These are phyloP conservation scores for Colletotrichum orbiculare DNA, from an alignment of 2,329 filamentous ascomycete species.

Conservation along the genomic window DNA sequence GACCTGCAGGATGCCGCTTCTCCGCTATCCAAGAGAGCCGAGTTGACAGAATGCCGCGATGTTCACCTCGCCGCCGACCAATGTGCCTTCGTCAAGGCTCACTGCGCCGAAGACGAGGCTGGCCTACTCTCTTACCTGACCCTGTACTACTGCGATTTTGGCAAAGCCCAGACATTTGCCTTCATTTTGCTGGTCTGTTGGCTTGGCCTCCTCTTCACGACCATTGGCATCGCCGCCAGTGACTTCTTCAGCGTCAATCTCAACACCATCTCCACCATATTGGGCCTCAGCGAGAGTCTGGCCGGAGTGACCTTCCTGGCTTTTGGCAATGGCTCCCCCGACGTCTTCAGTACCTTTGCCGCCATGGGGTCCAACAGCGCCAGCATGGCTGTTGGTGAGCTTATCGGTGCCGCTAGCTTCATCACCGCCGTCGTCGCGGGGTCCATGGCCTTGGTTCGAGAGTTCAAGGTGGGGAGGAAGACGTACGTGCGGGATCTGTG, in stretches of 20 bases:
- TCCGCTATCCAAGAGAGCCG: slow-evolving; percentile 43
- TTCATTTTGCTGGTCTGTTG: slow-evolving; percentile 83
- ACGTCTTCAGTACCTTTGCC: slow-evolving; percentile 98
- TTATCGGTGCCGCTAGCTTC: slow-evolving; percentile 94
- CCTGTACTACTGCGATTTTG: slow-evolving; percentile 88
- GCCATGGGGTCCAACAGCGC: slow-evolving; percentile 97
- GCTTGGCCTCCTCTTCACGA: slow-evolving; percentile 92
- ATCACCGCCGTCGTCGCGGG: slow-evolving; percentile 97
- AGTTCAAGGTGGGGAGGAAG: slow-evolving; percentile 89
- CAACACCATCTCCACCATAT: slow-evolving; percentile 87
- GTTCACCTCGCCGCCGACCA: slow-evolving; percentile 83
- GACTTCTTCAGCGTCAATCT: slow-evolving; percentile 99
- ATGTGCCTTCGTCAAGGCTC: slow-evolving; percentile 84
- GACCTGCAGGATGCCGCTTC: slow-evolving; percentile 35
- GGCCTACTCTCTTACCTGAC: slow-evolving; percentile 89
- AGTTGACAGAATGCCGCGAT: slow-evolving; percentile 72
- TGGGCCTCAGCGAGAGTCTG: slow-evolving; percentile 95
- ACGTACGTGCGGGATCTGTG: slow-evolving; percentile 92
- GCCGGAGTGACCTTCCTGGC: slow-evolving; percentile 96
- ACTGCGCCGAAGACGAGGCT: slow-evolving; percentile 90
- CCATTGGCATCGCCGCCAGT: slow-evolving; percentile 96
- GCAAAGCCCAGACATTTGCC: slow-evolving; percentile 76
- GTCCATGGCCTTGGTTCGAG: slow-evolving; percentile 95
- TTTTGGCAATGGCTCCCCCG: slow-evolving; percentile 96
- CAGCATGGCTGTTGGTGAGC: slow-evolving; percentile 94